phyloP scores from a whole-genome alignment of 2,329 filamentous ascomycete genomes.

The Penicillium corylophilum region DNA sequence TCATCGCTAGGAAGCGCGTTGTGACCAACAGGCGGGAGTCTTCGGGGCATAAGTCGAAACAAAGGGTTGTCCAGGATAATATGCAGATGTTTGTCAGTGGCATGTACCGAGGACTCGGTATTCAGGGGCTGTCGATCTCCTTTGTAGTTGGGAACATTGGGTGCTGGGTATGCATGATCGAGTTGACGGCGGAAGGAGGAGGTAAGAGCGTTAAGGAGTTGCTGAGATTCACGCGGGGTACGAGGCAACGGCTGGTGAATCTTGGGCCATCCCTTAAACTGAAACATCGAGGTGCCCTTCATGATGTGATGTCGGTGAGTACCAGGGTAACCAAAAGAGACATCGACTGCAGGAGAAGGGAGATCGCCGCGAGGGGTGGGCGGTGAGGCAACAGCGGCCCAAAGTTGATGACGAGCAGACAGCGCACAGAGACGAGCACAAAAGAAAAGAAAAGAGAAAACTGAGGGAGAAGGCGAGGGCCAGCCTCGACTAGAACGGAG shows the following conservation, averaged over 20 bases:
- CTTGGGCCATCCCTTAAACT: conserved; percentile 53
- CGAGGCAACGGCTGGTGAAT: conserved; percentile 54
- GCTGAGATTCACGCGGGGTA: conserved; percentile 57
- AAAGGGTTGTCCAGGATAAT: conserved; percentile 43
- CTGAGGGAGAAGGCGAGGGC: background rate
- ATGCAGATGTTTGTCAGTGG: conserved; percentile 40
- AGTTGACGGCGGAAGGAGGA: conserved; percentile 64
- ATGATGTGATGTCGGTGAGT: conserved; percentile 40
- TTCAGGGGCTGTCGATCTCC: conserved; percentile 22
- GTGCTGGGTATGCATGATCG: conserved; percentile 55
- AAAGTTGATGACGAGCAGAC: conserved; percentile 28
- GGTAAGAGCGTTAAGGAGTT: conserved; percentile 60
- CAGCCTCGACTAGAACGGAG: background rate
- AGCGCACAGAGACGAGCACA: background rate
- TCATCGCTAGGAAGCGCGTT: conserved; percentile 13
- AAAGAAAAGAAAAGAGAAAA: background rate
- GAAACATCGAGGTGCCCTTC: conserved; percentile 51
- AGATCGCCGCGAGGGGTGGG: conserved; percentile 26
- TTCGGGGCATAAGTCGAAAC: conserved; percentile 39
- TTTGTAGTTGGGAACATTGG: conserved; percentile 19
- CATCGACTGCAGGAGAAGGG: conserved; percentile 1
- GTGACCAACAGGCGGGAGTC: conserved; percentile 15
- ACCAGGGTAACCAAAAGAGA: background rate
- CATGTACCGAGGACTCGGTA: conserved; percentile 30
- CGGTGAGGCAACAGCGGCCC: conserved; percentile 20